Percentiles rank a stretch among this genome's conserved stretches.
phyloP scores from a whole-genome alignment of 2,329 filamentous ascomycete genomes.

The Colletotrichum tamarilloi region DNA sequence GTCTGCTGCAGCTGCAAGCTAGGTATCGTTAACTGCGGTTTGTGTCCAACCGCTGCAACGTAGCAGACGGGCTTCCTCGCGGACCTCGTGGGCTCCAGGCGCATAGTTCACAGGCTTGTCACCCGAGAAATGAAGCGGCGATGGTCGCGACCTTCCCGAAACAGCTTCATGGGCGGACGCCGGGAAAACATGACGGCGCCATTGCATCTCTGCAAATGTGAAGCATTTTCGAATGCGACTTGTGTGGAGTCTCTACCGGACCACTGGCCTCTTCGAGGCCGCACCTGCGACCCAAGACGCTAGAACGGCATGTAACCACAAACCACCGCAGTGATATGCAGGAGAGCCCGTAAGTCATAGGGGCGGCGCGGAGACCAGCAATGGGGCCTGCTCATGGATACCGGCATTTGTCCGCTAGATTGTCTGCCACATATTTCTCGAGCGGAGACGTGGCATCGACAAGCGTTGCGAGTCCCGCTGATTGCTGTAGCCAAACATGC shows the following conservation, averaged over 20 bases:
- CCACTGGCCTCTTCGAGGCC: slow-evolving; percentile 27
- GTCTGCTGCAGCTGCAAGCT: not conserved
- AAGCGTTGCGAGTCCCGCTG: not conserved
- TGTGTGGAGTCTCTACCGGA: slow-evolving; percentile 15
- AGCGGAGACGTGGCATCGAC: slow-evolving; percentile 7
- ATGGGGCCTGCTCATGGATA: not conserved
- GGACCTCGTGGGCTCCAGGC: not conserved
- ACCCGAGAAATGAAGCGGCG: not conserved
- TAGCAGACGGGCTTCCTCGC: not conserved
- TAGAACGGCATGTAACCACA: slow-evolving; percentile 33
- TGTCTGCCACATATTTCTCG: not conserved
- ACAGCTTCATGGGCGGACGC: not conserved
- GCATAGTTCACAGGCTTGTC: not conserved
- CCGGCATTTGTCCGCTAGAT: slow-evolving; percentile 8
- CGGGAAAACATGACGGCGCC: not conserved
- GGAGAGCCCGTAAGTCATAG: not conserved
- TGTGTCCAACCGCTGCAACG: not conserved
- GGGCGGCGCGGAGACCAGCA: not conserved
- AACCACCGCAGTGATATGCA: slow-evolving; percentile 13
- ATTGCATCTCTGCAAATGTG: not conserved
- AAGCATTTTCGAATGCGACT: not conserved
- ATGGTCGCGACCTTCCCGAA: slow-evolving; percentile 11
- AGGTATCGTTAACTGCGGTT: not conserved
- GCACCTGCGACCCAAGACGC: slow-evolving; percentile 18
- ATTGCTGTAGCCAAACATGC: not conserved